Conservation (phyloP, 164 flowering plant genomes). For the Tetrastigma voinierianum region DNA sequence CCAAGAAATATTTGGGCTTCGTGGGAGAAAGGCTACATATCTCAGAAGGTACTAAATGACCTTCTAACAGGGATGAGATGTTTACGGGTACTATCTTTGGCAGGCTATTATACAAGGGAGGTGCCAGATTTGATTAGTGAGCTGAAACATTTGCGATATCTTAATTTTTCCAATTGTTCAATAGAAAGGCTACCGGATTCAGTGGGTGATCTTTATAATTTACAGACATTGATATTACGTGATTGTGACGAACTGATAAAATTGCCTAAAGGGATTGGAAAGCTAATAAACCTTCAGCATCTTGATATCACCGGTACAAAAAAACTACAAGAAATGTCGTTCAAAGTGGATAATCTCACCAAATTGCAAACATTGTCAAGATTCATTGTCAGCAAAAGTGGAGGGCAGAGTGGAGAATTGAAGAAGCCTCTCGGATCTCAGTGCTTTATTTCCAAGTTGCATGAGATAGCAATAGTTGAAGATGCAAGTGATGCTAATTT, state of each 20-base stretch:
- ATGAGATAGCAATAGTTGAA: conserved; percentile 5
- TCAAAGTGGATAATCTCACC: conserved; percentile 13
- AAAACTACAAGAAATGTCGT: conserved; percentile 9
- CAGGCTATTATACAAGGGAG: too few species aligned
- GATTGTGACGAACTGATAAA: not conserved
- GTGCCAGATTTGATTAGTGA: too few species aligned
- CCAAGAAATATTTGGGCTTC: too few species aligned
- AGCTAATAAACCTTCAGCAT: conserved; percentile 22
- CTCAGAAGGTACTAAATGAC: too few species aligned
- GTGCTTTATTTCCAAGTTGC: conserved; percentile 8
- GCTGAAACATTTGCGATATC: too few species aligned
- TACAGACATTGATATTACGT: not conserved
- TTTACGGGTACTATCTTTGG: too few species aligned
- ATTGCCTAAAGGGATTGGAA: conserved; percentile 20
- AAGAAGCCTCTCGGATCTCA: not conserved
- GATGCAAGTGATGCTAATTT: conserved; percentile 18
- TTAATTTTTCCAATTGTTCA: too few species aligned
- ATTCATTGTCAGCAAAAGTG: conserved; percentile 4
- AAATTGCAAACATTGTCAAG: not conserved
- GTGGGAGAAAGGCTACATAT: too few species aligned
- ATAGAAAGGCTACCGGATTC: too few species aligned
- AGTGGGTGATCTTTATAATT: not conserved
- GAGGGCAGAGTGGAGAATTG: not conserved
- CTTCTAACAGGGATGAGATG: too few species aligned
- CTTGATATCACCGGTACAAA: conserved; percentile 7